Evolutionary conservation across 75 land plant genomes (phyloP), one percentile per base, ranked within the genome.

Genomic region (Gnetum montanum): DNA sequence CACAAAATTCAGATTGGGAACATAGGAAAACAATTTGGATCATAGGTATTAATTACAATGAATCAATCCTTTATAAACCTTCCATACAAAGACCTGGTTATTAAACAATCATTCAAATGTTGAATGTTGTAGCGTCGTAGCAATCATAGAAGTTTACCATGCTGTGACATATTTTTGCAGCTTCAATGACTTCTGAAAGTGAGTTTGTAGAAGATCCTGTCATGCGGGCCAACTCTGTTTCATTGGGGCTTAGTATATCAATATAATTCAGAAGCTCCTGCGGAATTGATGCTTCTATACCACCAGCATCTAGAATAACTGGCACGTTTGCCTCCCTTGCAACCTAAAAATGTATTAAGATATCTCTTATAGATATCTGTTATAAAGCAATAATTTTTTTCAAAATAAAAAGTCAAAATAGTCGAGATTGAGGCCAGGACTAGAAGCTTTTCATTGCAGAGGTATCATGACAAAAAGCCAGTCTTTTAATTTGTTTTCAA

Each of bases 271-370:
- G 64, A 27, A 93, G 75, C 26, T 93, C 91, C 16, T 33, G 46
- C 22, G 96, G 90, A 57, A 93, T 75, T 30, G 86, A 84, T 8
- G 72, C 75, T 19, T 93, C 96, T 52, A 83, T 68, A 51, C 98
- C 98, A 7, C 98, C 98, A 52, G 85, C 98, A 75, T 93, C 98
- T 62, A 93, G 26, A 38, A 93, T 83, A 8, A 93, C 91, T 5
- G 96, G 86, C 60, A 93, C 84, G 70, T 73, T 69, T 22, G 87
- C 96, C 71, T 54, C 57, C 46, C 49, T 82, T 19, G 98, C 98
- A 63, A 80, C 82, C 98, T 88, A 60, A 52, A 57, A 16, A 60
- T 11, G 23, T 88, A 60, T n/a, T n/a, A n/a, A n/a, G 43, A 49
- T 10, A 58, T n/a, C 27, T 46, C 6, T 12, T 13, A 51, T 24